Percentiles rank a stretch among this genome's conserved stretches.
phyloP scores from a whole-genome alignment of 768 basidiomycete genomes.

The Auriscalpium microsporum region DNA sequence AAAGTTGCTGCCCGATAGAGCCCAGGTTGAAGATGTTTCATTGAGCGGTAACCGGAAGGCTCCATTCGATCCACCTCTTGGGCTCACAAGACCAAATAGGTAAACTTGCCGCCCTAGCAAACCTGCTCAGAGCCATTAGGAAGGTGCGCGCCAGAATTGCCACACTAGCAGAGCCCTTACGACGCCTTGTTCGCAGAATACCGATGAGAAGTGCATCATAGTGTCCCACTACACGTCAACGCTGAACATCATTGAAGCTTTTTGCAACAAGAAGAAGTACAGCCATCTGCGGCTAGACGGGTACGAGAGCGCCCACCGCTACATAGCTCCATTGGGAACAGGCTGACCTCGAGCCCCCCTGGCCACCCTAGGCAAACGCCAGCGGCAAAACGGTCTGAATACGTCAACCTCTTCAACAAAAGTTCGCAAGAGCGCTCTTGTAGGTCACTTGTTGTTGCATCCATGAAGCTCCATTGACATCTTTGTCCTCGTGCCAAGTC shows the following conservation, averaged over 20 bases:
- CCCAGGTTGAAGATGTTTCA: slow-evolving; percentile 59
- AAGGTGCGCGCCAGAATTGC: slow-evolving; percentile 33
- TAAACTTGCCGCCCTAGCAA: slow-evolving; percentile 62
- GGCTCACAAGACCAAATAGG: slow-evolving; percentile 35
- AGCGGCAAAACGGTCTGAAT: slow-evolving; percentile 69
- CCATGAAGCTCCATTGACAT: not conserved
- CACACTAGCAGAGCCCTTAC: slow-evolving; percentile 1
- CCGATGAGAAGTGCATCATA: slow-evolving; percentile 90
- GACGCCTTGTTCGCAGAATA: slow-evolving; percentile 34
- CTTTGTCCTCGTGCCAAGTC: slow-evolving; percentile 36
- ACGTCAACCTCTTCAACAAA: slow-evolving; percentile 85
- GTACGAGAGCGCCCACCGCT: slow-evolving; percentile 26
- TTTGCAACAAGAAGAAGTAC: slow-evolving; percentile 69
- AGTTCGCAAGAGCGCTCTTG: slow-evolving; percentile 64
- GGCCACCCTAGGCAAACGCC: slow-evolving; percentile 55
- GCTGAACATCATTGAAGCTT: slow-evolving; percentile 83
- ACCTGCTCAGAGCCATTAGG: slow-evolving; percentile 51
- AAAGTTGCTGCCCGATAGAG: slow-evolving; percentile 49
- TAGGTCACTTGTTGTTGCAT: slow-evolving; percentile 28
- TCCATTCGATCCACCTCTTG: not conserved
- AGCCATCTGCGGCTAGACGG: slow-evolving; percentile 85
- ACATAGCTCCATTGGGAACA: not conserved
- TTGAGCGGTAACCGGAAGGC: slow-evolving; percentile 54
- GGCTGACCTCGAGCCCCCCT: slow-evolving; percentile 1
- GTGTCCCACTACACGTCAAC: slow-evolving; percentile 97